phyloP scores from a whole-genome alignment of 2,329 filamentous ascomycete species.

The Monosporascus sp. region DNA sequence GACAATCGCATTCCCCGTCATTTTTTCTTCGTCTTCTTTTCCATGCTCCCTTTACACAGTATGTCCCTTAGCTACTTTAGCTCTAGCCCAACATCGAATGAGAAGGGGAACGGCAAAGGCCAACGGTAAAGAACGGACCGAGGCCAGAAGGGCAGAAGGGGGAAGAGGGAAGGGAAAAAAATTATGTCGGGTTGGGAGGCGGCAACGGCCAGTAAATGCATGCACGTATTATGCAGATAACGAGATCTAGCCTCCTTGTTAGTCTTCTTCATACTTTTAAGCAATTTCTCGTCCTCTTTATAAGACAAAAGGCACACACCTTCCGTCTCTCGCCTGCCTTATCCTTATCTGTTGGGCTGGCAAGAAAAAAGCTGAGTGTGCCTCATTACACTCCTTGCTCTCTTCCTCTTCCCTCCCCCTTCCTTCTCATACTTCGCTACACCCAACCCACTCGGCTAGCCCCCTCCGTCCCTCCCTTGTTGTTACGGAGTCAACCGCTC shows the following conservation, averaged over 20 bases:
- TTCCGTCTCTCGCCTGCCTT: too few relatives aligned
- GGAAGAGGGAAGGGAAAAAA: neutral
- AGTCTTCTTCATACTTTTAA: too few relatives aligned
- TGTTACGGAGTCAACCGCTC: neutral
- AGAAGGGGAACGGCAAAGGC: neutral
- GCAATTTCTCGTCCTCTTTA: too few relatives aligned
- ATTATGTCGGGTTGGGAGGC: too few relatives aligned
- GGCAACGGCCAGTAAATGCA: too few relatives aligned
- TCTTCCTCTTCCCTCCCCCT: neutral
- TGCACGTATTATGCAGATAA: too few relatives aligned
- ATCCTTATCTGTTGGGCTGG: too few relatives aligned
- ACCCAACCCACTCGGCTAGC: neutral
- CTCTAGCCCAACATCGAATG: neutral
- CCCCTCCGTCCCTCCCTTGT: neutral
- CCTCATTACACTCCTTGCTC: neutral
- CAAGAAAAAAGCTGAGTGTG: neutral
- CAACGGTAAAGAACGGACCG: neutral
- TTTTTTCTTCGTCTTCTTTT: neutral
- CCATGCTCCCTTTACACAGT: neutral
- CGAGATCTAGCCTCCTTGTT: too few relatives aligned
- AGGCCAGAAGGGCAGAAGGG: neutral
- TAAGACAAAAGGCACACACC: too few relatives aligned
- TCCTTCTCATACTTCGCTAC: neutral
- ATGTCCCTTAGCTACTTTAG: neutral
- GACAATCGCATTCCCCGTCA: neutral